Evolutionary conservation across 2,329 filamentous ascomycete genomes (phyloP), one percentile per base, ranked within the genome.

Genomic region (Aureobasidium sp.): DNA sequence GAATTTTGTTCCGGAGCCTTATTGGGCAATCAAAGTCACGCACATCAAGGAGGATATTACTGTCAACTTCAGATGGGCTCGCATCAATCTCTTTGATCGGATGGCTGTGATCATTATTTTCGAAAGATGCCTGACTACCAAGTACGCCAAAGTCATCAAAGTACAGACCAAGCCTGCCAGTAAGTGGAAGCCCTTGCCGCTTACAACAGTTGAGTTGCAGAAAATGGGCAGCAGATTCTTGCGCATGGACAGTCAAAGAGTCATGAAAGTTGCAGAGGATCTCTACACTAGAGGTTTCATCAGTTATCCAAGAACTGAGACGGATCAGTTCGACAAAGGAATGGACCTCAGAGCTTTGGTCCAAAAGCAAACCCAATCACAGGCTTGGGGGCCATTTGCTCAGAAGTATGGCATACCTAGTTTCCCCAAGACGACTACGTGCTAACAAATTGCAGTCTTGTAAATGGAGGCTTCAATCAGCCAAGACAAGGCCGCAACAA

Each of bases 281-380:
- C 82, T 99, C 2, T 99, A 99, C 77, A 92, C 91, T 50, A 91
- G 88, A 72, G 94, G 94, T 0, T 97, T 92, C 75, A 96, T 99
- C 74, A 96, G 92, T 73, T 99, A 99, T 73, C 94, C 94, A 1
- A 86, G 94, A 74, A 99, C 94, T 0, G 94, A 99, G 73, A 99
- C 94, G 0, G 94, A 99, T 72, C 88, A 93, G 33, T 99, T 97
- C 69, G 92, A 96, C 69, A 84, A 84, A 67, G 93, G 83, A 4
- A 96, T 97, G 77, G 87, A 97, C 70, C 79, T 99, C 21, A 84
- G 83, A 64, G 82, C 81, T 23, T 77, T 99, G 9, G 82, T 96
- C 19, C 84, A 89, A 67, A 96, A 95, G 69, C 94, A 99, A 72
- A 84, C 83, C 0, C 84, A 85, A 61, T 89, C 91, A 69, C 76